Base-by-base conservation (phyloP, 2,329 filamentous ascomycete genomes). In the Claviceps sp. region DNA sequence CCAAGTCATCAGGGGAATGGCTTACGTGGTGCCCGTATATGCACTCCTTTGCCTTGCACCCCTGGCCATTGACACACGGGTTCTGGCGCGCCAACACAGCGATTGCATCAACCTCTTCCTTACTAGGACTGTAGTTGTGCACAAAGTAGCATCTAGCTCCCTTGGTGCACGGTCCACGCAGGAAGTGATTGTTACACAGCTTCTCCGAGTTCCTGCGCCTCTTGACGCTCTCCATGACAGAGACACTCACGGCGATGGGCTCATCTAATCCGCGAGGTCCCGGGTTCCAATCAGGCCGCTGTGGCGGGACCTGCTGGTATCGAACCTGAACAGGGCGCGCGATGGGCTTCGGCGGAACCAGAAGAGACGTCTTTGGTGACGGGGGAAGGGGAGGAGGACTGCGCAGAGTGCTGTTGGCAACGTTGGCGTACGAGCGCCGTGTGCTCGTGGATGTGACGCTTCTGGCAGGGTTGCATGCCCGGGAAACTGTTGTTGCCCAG, bases 21-120 rank as follows among this genome's bases (percentile, higher is more conserved):
- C 76, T 68, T 60, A 79, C 77, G 58, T 83, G 74, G 60, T 83
- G 79, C 2, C 79, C 79, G 57, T 83, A 82, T 53, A 82, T 81
- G 60, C 79, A 83, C 55, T 76, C 73, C 1, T 74, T 70, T 4
- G 72, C 64, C 6, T 76, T 72, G 56, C 79, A 83, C n/a, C 77
- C 69, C 60, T 83, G 79, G 0, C 77, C 76, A 34, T 66, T 71
- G 0, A 69, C 69, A 63, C 79, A 83, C 1, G 78, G 79, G 52
- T 79, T 82, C 52, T 77, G 64, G 5, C 79, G 71, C 2, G 78
- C 72, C 47, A 82, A 58, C 56, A 75, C 74, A 0, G 74, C 71
- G 54, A 83, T 77, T 2, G 77, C 79, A 38, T 71, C 71, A 49
- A 76, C 65, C 59, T 83, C 79, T 3, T 80, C 77, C 22, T 69